Base-by-base conservation (phyloP, 2,329 filamentous ascomycete species). In the Claviceps purpurea region DNA sequence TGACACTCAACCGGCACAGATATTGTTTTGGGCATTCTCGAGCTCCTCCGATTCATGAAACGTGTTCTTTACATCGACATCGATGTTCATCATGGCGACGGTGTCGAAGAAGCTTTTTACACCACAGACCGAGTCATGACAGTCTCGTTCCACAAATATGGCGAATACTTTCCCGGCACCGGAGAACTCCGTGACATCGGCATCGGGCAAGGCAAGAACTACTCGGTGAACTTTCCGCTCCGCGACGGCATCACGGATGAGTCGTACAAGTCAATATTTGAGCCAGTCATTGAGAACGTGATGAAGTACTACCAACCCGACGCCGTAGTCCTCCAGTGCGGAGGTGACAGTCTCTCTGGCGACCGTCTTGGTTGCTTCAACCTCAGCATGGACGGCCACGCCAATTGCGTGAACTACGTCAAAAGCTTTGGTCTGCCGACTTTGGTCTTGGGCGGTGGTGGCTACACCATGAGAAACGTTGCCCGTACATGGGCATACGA, bases 61-160 rank as follows among this genome's bases (percentile, higher is more conserved):
- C 86, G 93, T 52, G 91, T 98, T n/a, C 80, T 98, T 48, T 98
- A 98, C 71, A 89, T 98, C 67, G 89, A 95, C 62, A 95, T 95
- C 56, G 89, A 95, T 64, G 89, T 95, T 16, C 89, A 95, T 67
- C 89, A 95, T 61, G 89, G 89, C 51, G 89, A 95, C 63, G 89
- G 89, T 56, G 89, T 95, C 18, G 89, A 95, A 64, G 87, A 95
- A 66, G 89, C 89, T 2, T 95, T 95, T 65, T 93, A 91, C 68
- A 91, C 88, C 13, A 93, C 89, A 45, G 89, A 95, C 61, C 84
- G 89, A 57, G 89, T 95, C 58, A 90, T 95, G 77, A 95, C 89
- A 0, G 82, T 93, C 18, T 94, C 87, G 0, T 95, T 93, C 68
- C 89, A 98, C 74, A 96, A 97, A 66, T 97, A 95, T 67, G 91